These are phyloP conservation scores for Linanthus parryae DNA, from an alignment of 148 eudicot genomes.

Conservation along the genomic window DNA sequence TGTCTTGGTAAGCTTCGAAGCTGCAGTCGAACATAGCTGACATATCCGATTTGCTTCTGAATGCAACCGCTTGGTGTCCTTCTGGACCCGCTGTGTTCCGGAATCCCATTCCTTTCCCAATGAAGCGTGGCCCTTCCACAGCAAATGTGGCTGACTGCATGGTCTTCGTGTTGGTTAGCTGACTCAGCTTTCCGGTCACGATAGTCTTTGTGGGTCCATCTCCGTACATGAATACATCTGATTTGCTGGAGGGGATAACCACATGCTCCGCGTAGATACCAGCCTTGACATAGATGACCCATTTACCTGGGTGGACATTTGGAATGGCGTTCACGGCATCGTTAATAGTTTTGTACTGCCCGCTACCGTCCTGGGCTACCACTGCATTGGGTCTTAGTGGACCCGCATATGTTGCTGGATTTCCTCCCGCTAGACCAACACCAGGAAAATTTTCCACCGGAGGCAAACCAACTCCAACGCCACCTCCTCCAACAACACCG, in stretches of 20 bases:
- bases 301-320: constrained; percentile 4
- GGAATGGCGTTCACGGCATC: constrained; percentile 47
- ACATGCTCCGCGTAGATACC: constrained; percentile 41
- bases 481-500: too few relatives aligned
- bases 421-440: too few relatives aligned
- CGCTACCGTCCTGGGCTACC: constrained; percentile 72
- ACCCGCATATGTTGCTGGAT: too few relatives aligned
- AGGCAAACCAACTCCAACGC: too few relatives aligned
- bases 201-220: constrained; percentile 46
- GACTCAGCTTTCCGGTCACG: constrained; percentile 38
- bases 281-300: constrained; percentile 38
- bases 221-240: constrained; percentile 32
- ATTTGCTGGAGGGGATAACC: not conserved
- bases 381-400: constrained; percentile 31
- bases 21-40: constrained; percentile 30
- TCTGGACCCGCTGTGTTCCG: constrained; percentile 41
- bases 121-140: constrained; percentile 27
- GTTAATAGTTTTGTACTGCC: constrained; percentile 39
- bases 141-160: too few relatives aligned
- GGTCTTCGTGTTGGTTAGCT: constrained; percentile 19
- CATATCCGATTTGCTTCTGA: constrained; percentile 22
- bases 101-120: constrained; percentile 32
- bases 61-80: constrained; percentile 44
- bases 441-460: too few relatives aligned
- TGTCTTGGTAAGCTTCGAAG: constrained; percentile 43